phyloP scores from a whole-genome alignment of 441 rosid genomes.

The Isatis lusitanica region DNA sequence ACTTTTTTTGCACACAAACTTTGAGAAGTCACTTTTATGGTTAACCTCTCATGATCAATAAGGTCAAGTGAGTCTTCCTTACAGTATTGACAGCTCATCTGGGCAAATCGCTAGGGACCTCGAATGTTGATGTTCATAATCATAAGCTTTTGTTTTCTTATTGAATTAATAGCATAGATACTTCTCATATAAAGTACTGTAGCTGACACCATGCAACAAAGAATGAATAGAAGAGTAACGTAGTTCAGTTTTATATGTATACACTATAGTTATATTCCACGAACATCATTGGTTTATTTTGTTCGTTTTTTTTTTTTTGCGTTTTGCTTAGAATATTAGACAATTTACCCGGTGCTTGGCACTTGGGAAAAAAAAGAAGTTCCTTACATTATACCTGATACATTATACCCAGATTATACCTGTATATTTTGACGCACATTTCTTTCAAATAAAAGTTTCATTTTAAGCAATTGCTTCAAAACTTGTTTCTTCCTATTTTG shows the following conservation, averaged over 20 bases:
- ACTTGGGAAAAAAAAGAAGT: background rate
- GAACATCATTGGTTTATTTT: too few species aligned
- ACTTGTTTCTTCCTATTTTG: constrained; percentile 6
- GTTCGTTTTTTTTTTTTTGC: background rate
- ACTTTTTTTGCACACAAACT: too few species aligned
- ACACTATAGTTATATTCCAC: background rate
- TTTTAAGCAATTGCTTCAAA: background rate
- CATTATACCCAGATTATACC: too few species aligned
- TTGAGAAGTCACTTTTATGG: too few species aligned
- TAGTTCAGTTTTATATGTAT: background rate
- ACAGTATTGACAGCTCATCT: constrained; percentile 25
- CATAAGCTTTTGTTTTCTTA: background rate
- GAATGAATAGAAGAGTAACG: background rate
- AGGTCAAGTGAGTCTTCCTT: constrained; percentile 13
- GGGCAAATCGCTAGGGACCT: background rate
- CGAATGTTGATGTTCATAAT: background rate
- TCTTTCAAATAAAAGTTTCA: background rate
- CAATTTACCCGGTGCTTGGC: background rate
- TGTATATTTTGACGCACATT: too few species aligned
- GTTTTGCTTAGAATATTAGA: background rate
- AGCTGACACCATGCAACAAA: background rate
- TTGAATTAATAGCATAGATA: constrained; percentile 10
- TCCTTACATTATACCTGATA: too few species aligned
- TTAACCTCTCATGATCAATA: too few species aligned
- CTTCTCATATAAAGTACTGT: background rate